Percentiles rank a stretch among this genome's conserved stretches.
Conservation (phyloP, 331 rosid genomes). For the Quercus phellos region DNA sequence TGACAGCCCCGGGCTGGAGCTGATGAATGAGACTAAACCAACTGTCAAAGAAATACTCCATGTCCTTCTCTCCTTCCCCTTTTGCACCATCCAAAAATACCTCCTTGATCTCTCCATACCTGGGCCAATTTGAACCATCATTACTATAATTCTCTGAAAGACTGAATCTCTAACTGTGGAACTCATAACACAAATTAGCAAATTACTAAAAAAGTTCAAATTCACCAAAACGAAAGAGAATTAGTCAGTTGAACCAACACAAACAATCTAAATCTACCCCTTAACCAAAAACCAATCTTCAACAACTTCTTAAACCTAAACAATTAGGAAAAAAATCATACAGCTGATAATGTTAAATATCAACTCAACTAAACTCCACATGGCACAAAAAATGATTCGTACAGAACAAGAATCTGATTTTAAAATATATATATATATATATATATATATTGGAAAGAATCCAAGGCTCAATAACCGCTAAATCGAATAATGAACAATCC, state of each 20-base stretch:
- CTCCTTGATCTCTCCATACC: slow-evolving; percentile 74
- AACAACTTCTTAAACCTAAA: not conserved
- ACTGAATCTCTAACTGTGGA: not conserved
- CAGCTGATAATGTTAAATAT: not conserved
- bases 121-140: slow-evolving; percentile 23
- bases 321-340: not conserved
- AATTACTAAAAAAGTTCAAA: not conserved
- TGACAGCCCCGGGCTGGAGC: slow-evolving; percentile 73
- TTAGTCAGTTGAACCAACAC: not conserved
- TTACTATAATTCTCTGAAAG: not conserved
- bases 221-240: not conserved
- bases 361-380: not conserved
- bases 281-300: not conserved
- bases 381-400: not conserved
- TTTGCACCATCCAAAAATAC: slow-evolving; percentile 87
- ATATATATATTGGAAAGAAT: not conserved
- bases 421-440: too few species aligned
- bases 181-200: not conserved
- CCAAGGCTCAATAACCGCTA: not conserved
- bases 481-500: not conserved
- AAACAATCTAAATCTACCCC: not conserved
- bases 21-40: slow-evolving; percentile 85
- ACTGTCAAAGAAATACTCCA: slow-evolving; percentile 60
- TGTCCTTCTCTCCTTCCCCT: slow-evolving; percentile 66
- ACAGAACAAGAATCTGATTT: not conserved